phyloP scores from a whole-genome alignment of 1,139 yeast species.

The Candida freyschussii region DNA sequence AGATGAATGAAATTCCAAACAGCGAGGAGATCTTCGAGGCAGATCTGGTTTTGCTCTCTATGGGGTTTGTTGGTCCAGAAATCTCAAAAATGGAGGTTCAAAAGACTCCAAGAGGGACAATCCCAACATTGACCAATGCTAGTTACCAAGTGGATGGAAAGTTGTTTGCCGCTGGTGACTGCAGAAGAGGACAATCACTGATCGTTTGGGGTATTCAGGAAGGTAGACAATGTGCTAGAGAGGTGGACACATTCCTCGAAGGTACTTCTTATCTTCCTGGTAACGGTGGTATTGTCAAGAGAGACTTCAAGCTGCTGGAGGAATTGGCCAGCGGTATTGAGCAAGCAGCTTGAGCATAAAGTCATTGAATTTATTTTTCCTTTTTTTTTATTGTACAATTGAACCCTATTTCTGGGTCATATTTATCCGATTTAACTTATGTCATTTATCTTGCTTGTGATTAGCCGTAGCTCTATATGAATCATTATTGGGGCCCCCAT shows the following conservation, averaged over 20 bases:
- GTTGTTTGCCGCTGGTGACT: conserved; percentile 94
- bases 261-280: conserved; percentile 85
- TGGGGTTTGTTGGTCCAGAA: conserved; percentile 98
- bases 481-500: no score
- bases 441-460: no score
- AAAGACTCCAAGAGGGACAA: conserved; percentile 84
- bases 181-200: conserved; percentile 97
- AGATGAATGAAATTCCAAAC: conserved; percentile 96
- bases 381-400: no score
- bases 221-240: conserved; percentile 97
- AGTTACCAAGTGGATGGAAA: conserved; percentile 72
- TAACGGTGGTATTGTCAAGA: conserved; percentile 84
- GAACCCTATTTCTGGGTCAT: no score
- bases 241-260: conserved; percentile 77
- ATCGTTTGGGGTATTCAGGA: conserved; percentile 99
- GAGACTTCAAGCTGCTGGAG: conserved; percentile 70
- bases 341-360: conserved; percentile 2
- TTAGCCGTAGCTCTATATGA: no score
- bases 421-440: no score
- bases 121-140: conserved; percentile 61
- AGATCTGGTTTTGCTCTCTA: conserved; percentile 85
- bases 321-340: conserved; percentile 55
- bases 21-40: conserved; percentile 94
- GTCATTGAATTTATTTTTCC: no score
- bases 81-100: conserved; percentile 67